Evolutionary conservation across 192 early-diverging fungal genomes (phyloP), one percentile per base, ranked within the genome.

Genomic region (Phlyctochytrium arcticum): DNA sequence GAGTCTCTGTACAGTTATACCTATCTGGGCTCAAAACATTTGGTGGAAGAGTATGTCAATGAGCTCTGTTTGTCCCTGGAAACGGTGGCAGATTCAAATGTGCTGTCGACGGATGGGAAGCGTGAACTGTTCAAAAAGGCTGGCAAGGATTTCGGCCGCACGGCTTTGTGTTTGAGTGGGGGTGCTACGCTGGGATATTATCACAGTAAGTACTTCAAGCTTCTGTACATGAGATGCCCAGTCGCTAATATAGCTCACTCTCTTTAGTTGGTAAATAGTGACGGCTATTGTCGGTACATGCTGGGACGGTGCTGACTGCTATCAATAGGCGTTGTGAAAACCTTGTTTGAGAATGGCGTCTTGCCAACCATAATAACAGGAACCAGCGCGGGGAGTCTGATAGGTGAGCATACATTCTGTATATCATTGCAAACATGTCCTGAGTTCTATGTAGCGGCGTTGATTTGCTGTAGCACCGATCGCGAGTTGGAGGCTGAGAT

Each of bases 361-460:
- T 69, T 93, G 27, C 91, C 91, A 4, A 72, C 79, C 0, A 87
- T 93, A 21, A 84, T 93, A 51, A 90, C 89, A 6, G 91, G 91
- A 10, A 91, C 91, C 6, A 83, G 80, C 54, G 88, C 88, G 24
- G 81, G 81, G 5, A 56, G 65, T 23, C 39, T 77, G 70, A 62
- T 77, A 27, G 78, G 65, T 57, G 29, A 19, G 34, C 5, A 26
- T 48, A 21, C 54, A 23, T 29, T 31, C 5, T 24, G 15, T 26
- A 36, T 42, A 27, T 3, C 46, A 19, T 39, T 48, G 34, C 2
- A 67, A 23, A 34, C 17, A 34, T 44, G 39, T 29, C 44, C 36
- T 2, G 27, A 5, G 8, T n/a, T n/a, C n/a, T 9, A 46, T 46
- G 5, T 53, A 65, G 85, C 89, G 44, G 89, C 89, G 3, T 37